Evolutionary conservation across 2,329 filamentous ascomycete genomes (phyloP), one percentile per base, ranked within the genome.

Genomic region (Microascus cirrosus): DNA sequence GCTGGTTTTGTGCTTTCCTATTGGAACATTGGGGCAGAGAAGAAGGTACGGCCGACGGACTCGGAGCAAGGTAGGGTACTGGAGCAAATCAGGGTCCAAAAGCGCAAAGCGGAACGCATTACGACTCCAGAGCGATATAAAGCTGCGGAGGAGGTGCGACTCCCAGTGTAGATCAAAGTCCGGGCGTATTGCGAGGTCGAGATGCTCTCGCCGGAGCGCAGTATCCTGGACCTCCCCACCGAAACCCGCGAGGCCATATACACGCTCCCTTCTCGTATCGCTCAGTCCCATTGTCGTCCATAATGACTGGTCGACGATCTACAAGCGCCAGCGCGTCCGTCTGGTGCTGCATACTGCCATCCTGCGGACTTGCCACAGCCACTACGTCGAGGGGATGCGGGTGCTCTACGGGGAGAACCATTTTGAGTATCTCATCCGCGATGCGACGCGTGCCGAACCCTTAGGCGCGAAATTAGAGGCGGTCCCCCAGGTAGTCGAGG

Each of bases 381-480:
- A 77, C 32, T 69, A 69, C 35, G 7, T 53, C 0, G 74, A 79
- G 63, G 73, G 71, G 1, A 61, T 69, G 1, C 62, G 62, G 1
- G 64, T 80, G 4, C 67, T 82, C 1, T 82, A 77, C 59, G 73
- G 75, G 2, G 67, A 72, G 32, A 81, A 81, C 55, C 68, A 56
- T 0, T 81, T 81, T 59, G 61, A 68, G 1, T 80, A 81, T 60
- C 65, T 69, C 8, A 64, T 80, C 13, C 71, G 77, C 1, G 75
- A 80, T 59, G 58, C 58, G 15, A 61, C 54, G 8, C 65, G 63
- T 1, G 50, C 53, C n/a, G 57, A 36, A 45, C 62, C 67, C 32
- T 58, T 60, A 12, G 54, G 58, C 20, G n/a, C 7, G 1, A n/a
- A 62, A 42, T 42, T 58, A 52, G 34, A 58, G 60, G 12, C 15